Percentiles rank a stretch among this genome's conserved stretches.
Evolutionary conservation across 192 early-diverging fungal species (phyloP).

Genomic region (Coemansia sp.): DNA sequence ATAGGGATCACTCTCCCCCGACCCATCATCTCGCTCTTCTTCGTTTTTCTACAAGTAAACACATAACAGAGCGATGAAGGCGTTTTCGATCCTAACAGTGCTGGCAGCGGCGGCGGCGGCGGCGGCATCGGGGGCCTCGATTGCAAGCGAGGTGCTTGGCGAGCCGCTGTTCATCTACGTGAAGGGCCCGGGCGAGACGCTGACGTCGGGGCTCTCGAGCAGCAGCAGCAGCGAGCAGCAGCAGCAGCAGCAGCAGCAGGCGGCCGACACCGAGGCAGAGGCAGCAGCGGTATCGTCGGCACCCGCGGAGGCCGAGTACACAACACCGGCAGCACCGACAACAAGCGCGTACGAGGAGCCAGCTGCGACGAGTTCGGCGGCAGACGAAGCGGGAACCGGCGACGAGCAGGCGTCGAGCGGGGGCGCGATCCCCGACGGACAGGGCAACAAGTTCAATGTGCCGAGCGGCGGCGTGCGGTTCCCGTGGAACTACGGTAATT

Average conservation of each 20-base stretch:
- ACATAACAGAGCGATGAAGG: not conserved
- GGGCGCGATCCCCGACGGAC: slow-evolving; percentile 35
- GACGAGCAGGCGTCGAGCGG: slow-evolving; percentile 4
- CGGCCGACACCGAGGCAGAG: not conserved
- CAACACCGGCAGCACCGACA: slow-evolving; percentile 5
- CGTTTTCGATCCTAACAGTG: not conserved
- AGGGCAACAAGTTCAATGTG: slow-evolving; percentile 45
- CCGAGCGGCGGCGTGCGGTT: slow-evolving; percentile 37
- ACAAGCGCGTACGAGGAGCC: not conserved
- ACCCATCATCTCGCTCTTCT: too few species aligned
- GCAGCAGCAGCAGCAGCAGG: not conserved
- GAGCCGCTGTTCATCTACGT: slow-evolving; percentile 15
- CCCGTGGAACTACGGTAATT: slow-evolving; percentile 50
- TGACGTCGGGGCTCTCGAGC: not conserved
- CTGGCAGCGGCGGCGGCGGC: not conserved
- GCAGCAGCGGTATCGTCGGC: not conserved
- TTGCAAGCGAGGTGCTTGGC: not conserved
- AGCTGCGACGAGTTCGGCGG: slow-evolving; percentile 5
- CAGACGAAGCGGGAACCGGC: not conserved
- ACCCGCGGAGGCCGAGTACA: not conserved
- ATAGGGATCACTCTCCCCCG: too few species aligned
- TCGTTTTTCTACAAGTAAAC: not conserved
- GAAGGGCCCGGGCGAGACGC: not conserved
- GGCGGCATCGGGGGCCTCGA: not conserved
- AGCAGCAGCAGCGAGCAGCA: not conserved